Percentiles rank a stretch among this genome's conserved stretches.
Conservation (phyloP, 345 rosid species). For the Trapa incisa region DNA sequence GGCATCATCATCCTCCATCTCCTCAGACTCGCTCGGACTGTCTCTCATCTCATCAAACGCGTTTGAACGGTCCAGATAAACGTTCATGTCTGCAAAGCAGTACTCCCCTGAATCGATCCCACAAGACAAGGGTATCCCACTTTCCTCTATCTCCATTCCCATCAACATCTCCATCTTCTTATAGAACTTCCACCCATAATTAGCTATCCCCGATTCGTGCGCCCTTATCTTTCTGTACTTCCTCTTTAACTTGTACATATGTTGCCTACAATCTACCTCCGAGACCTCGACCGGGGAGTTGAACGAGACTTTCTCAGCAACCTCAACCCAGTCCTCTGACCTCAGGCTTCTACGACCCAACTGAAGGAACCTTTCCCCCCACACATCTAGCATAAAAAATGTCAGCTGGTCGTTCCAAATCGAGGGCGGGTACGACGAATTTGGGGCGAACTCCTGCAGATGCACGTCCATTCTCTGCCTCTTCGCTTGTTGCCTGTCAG, state of each 20-base stretch:
- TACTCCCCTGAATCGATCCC: constrained; percentile 53
- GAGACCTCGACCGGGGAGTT: constrained; percentile 13
- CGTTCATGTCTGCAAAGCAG: constrained; percentile 35
- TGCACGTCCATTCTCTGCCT: constrained; percentile 23
- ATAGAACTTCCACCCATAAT: constrained; percentile 28
- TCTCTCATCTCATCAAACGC: constrained; percentile 53
- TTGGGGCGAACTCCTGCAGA: constrained; percentile 17
- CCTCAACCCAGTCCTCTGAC: constrained; percentile 40
- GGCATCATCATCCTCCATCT: constrained; percentile 21
- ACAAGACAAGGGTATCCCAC: constrained; percentile 32
- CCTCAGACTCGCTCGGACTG: constrained; percentile 42
- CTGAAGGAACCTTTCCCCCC: constrained; percentile 49
- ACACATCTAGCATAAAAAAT: constrained; percentile 34
- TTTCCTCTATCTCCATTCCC: constrained; percentile 12
- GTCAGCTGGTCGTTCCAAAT: constrained; percentile 32
- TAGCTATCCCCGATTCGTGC: constrained; percentile 19
- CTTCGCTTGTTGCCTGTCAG: constrained; percentile 24
- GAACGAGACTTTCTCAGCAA: constrained; percentile 41
- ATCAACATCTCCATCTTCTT: constrained; percentile 48
- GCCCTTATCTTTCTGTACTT: constrained; percentile 33
- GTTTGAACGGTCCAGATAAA: constrained; percentile 43
- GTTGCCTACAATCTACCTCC: constrained; percentile 33
- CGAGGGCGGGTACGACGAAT: constrained; percentile 2
- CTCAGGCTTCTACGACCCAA: constrained; percentile 41
- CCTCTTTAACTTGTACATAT: constrained; percentile 36